phyloP scores from a whole-genome alignment of 176 grass and related monocot genomes.

The bread wheat (Triticum aestivum) region DNA sequence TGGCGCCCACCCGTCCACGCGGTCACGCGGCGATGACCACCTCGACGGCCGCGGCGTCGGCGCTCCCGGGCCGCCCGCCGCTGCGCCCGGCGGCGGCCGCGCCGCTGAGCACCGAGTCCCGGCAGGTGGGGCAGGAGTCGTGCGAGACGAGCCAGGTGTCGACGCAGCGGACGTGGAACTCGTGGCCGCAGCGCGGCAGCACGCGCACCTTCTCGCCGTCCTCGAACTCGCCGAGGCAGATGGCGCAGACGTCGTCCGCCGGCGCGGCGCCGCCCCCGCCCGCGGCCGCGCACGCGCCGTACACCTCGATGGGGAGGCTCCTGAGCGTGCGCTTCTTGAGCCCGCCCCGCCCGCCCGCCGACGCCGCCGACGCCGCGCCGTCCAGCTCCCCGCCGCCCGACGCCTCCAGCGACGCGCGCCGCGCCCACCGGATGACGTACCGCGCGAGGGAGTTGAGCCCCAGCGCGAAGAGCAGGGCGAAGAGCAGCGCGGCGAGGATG shows the following conservation, averaged over 20 bases:
- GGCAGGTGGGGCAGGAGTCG: slow-evolving; percentile 86
- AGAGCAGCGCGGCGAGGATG: slow-evolving; percentile 86
- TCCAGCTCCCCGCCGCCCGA: neutral
- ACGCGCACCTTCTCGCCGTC: slow-evolving; percentile 84
- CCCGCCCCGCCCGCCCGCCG: slow-evolving; percentile 1
- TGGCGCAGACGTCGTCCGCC: slow-evolving; percentile 64
- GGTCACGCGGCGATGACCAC: slow-evolving; percentile 42
- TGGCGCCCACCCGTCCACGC: neutral
- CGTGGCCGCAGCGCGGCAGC: slow-evolving; percentile 76
- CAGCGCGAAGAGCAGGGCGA: slow-evolving; percentile 72
- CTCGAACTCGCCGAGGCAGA: slow-evolving; percentile 87
- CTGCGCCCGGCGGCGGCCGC: slow-evolving; percentile 1
- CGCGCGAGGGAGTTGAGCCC: slow-evolving; percentile 72
- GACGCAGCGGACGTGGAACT: slow-evolving; percentile 80
- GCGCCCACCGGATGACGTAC: slow-evolving; percentile 62
- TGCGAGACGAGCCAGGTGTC: slow-evolving; percentile 80
- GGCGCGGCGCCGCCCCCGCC: neutral
- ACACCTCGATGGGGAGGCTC: slow-evolving; percentile 74
- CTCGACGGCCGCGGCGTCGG: slow-evolving; percentile 12
- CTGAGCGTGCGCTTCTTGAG: slow-evolving; percentile 60
- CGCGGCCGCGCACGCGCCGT: slow-evolving; percentile 42
- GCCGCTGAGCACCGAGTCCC: slow-evolving; percentile 50
- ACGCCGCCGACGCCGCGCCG: neutral
- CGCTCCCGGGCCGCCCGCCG: neutral
- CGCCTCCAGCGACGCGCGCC: neutral